Conservation (phyloP, 768 basidiomycete species). For the Scleroderma citrinum region DNA sequence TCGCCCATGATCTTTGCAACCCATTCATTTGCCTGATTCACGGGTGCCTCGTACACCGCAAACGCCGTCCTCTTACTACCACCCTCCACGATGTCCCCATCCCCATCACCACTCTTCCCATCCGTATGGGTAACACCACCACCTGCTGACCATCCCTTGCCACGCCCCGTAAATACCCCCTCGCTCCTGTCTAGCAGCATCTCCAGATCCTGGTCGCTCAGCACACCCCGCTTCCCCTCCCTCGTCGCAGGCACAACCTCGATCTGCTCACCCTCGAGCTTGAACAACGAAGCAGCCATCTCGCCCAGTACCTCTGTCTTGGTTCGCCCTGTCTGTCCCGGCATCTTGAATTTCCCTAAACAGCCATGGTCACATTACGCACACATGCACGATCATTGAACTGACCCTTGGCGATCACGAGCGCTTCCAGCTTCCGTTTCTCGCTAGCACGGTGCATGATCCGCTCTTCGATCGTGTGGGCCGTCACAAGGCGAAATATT, state of each 20-base stretch:
- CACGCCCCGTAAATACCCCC: slow-evolving; percentile 64
- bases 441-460: slow-evolving; percentile 85
- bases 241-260: slow-evolving; percentile 70
- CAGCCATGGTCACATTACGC: not conserved
- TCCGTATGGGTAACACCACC: slow-evolving; percentile 9
- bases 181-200: slow-evolving; percentile 74
- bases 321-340: slow-evolving; percentile 46
- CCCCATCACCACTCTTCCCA: slow-evolving; percentile 10
- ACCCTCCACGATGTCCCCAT: slow-evolving; percentile 8
- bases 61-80: slow-evolving; percentile 49
- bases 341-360: slow-evolving; percentile 78
- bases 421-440: slow-evolving; percentile 86
- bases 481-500: slow-evolving; percentile 81
- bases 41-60: slow-evolving; percentile 69
- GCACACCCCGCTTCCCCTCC: slow-evolving; percentile 61
- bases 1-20: slow-evolving; percentile 65
- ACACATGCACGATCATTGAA: not conserved
- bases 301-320: slow-evolving; percentile 70
- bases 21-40: slow-evolving; percentile 58
- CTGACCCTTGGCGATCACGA: slow-evolving; percentile 89
- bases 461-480: slow-evolving; percentile 86
- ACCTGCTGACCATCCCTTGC: slow-evolving; percentile 58
- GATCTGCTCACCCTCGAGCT: slow-evolving; percentile 85
- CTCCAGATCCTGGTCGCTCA: slow-evolving; percentile 79
- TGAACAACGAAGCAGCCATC: slow-evolving; percentile 71